Percentiles rank a stretch among this genome's conserved stretches.
These are phyloP conservation scores for Daldinia sp. DNA, from an alignment of 2,329 filamentous ascomycete species.

Conservation along the genomic window DNA sequence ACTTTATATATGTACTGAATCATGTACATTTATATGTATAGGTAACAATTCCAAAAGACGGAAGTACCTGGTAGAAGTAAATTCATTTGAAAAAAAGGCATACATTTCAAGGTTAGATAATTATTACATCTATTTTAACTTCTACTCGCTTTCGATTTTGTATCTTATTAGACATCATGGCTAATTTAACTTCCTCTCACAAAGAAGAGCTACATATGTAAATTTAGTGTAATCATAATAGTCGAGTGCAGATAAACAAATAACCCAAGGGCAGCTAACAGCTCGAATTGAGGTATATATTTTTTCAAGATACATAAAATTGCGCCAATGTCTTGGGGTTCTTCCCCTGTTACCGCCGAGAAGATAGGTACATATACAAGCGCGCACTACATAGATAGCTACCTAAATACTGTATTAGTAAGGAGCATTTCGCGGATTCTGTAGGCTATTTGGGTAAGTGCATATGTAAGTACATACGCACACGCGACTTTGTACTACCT, in stretches of 20 bases:
- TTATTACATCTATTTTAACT: too few relatives aligned
- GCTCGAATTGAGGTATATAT: not conserved
- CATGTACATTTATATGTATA: not conserved
- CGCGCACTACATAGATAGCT: not conserved
- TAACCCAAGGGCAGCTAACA: too few relatives aligned
- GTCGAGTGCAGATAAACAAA: not conserved
- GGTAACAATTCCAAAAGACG: too few relatives aligned
- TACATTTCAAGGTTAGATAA: too few relatives aligned
- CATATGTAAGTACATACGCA: constrained; percentile 9
- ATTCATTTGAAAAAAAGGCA: too few relatives aligned
- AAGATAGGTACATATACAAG: constrained; percentile 16
- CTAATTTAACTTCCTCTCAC: not conserved
- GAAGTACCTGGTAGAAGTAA: too few relatives aligned
- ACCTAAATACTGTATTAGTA: too few relatives aligned
- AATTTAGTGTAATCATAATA: not conserved
- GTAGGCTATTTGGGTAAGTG: constrained; percentile 9
- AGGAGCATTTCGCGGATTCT: not conserved
- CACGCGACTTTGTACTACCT: constrained; percentile 11
- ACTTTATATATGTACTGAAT: not conserved
- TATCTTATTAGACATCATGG: not conserved
- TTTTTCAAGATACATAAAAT: constrained; percentile 21
- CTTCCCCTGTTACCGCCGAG: constrained; percentile 27
- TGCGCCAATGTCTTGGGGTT: constrained; percentile 31
- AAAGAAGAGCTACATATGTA: not conserved
- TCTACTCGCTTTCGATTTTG: not conserved